phyloP scores from a whole-genome alignment of 139 green algal genomes.

The Axilococcus clingmanii region DNA sequence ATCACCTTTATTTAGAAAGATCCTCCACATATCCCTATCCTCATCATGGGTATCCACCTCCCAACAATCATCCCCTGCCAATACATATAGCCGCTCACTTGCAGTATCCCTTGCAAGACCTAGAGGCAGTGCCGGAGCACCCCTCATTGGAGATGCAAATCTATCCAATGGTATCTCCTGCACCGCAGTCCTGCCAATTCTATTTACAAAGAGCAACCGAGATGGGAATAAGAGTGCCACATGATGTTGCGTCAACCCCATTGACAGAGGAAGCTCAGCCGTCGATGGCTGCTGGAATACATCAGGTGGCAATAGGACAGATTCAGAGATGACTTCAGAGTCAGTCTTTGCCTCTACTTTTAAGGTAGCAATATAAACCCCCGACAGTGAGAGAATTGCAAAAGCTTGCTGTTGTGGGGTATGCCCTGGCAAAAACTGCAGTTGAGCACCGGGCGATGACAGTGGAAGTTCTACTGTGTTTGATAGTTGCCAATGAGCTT shows the following conservation, averaged over 20 bases:
- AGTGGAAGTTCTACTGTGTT: constrained; percentile 21
- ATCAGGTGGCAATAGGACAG: constrained; percentile 20
- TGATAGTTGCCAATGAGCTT: not conserved
- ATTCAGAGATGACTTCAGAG: constrained; percentile 12
- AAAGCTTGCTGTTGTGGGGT: constrained; percentile 19
- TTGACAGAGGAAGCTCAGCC: constrained; percentile 27
- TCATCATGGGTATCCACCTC: constrained; percentile 48
- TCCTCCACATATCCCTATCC: constrained; percentile 69
- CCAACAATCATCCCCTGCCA: constrained; percentile 27
- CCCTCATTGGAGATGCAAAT: constrained; percentile 17
- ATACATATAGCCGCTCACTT: constrained; percentile 9
- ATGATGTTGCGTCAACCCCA: constrained; percentile 66
- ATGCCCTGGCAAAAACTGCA: constrained; percentile 16
- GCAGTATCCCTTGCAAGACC: constrained; percentile 14
- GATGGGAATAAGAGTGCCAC: constrained; percentile 56
- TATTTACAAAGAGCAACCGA: constrained; percentile 53
- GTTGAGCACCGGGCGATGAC: constrained; percentile 9
- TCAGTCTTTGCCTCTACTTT: constrained; percentile 5
- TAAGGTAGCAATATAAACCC: constrained; percentile 31
- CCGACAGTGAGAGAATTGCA: constrained; percentile 29
- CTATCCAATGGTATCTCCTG: constrained; percentile 47
- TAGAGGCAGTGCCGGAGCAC: constrained; percentile 16
- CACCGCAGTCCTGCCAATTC: constrained; percentile 38
- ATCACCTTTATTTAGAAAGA: constrained; percentile 55
- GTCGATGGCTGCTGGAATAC: not conserved